Conservation (phyloP, 1,139 yeast genomes). For the Yamadazyma blattariae region DNA sequence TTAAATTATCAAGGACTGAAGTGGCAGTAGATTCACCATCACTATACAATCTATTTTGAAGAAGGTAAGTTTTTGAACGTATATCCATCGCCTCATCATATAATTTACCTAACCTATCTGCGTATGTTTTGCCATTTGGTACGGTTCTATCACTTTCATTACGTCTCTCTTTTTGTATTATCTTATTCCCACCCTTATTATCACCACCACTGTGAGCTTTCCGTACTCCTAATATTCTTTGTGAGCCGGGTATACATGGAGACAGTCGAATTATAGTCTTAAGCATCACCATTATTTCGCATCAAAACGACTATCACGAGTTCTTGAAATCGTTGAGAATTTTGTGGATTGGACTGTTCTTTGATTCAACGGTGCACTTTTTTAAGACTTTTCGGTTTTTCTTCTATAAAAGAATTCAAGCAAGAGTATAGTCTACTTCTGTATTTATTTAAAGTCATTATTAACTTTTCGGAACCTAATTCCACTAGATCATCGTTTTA, state of each 20-base stretch:
- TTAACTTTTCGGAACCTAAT: no score
- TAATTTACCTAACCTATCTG: background rate
- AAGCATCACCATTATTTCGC: no score
- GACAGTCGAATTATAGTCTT: no score
- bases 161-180: no score
- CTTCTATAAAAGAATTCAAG: background rate
- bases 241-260: no score
- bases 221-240: no score
- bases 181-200: no score
- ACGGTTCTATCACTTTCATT: background rate
- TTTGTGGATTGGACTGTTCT: conserved; percentile 3
- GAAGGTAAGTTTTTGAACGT: background rate
- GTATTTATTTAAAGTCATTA: no score
- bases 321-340: conserved; percentile 3
- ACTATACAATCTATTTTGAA: background rate
- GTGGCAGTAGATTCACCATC: background rate
- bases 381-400: background rate
- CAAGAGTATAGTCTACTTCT: no score
- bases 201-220: no score
- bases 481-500: no score
- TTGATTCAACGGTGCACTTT: background rate
- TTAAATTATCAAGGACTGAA: conserved; percentile 20
- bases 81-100: background rate
- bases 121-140: background rate
- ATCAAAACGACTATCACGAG: conserved; percentile 5